Conservation (phyloP, 139 green algal genomes). For the Chlorella sp. region DNA sequence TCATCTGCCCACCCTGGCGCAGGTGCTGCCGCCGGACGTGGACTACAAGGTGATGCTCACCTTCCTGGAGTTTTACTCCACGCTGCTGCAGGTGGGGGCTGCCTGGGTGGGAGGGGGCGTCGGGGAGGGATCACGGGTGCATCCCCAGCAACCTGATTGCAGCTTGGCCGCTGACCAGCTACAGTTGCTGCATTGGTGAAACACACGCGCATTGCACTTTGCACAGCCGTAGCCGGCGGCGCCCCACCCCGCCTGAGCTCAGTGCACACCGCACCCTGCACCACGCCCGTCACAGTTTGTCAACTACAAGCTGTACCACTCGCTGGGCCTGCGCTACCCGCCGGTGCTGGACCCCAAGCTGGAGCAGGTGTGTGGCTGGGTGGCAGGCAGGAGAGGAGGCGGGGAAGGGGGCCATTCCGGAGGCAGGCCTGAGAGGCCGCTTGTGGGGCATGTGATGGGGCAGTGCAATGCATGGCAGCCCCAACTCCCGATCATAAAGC, state of each 20-base stretch:
- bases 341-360: slow-evolving; percentile 84
- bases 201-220: too few species aligned
- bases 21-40: slow-evolving; percentile 91
- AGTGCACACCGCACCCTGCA: background rate
- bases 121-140: background rate
- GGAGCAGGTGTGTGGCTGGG: slow-evolving; percentile 45
- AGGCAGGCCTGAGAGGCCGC: too few species aligned
- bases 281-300: slow-evolving; percentile 76
- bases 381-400: too few species aligned
- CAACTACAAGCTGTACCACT: slow-evolving; percentile 98
- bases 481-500: too few species aligned
- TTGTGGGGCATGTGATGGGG: too few species aligned
- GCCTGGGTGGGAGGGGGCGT: background rate
- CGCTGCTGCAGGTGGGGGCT: slow-evolving; percentile 68
- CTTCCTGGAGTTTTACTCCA: slow-evolving; percentile 99
- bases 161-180: too few species aligned
- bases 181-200: too few species aligned
- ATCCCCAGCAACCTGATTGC: too few species aligned
- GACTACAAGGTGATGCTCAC: slow-evolving; percentile 99
- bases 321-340: slow-evolving; percentile 88
- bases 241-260: too few species aligned
- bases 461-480: too few species aligned
- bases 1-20: background rate
- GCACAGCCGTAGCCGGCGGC: too few species aligned
- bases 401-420: too few species aligned